These are phyloP conservation scores for Pyrenochaeta sp. DNA, from an alignment of 2,329 filamentous ascomycete species.

Conservation along the genomic window DNA sequence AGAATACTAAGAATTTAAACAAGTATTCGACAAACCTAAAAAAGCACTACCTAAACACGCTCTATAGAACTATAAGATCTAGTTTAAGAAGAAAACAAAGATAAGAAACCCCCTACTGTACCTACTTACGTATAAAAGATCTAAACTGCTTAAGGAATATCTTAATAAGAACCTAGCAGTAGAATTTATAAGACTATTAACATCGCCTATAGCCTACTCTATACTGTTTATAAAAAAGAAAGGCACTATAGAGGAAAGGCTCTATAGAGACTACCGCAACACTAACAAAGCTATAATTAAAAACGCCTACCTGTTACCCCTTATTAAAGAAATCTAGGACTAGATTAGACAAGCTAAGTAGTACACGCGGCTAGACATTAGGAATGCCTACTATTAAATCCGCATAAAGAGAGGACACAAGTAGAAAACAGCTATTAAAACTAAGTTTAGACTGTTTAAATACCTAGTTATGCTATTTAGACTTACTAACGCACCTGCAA, in stretches of 20 bases:
- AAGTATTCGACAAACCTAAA: too few species aligned
- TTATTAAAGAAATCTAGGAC: conserved; percentile 12
- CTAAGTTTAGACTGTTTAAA: conserved; percentile 8
- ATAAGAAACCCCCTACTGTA: too few species aligned
- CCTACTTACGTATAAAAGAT: too few species aligned
- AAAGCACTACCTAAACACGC: too few species aligned
- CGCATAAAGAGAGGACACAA: conserved; percentile 10
- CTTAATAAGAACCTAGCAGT: neutral
- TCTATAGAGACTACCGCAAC: neutral
- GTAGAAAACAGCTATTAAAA: conserved; percentile 15
- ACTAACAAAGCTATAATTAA: conserved; percentile 10
- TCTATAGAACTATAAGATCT: too few species aligned
- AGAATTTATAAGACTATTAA: neutral
- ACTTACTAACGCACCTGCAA: conserved; percentile 4
- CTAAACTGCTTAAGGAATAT: neutral
- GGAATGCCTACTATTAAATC: conserved; percentile 9
- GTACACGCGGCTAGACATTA: conserved; percentile 12
- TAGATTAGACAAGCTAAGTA: conserved; percentile 7
- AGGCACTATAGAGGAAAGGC: neutral
- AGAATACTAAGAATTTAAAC: too few species aligned
- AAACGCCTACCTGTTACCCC: conserved; percentile 13
- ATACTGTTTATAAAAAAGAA: neutral
- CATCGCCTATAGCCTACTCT: neutral
- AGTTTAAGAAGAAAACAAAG: too few species aligned
- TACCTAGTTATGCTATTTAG: conserved; percentile 11